Evolutionary conservation across 192 early-diverging fungal species (phyloP).

Genomic region (Umbelopsis vinacea): DNA sequence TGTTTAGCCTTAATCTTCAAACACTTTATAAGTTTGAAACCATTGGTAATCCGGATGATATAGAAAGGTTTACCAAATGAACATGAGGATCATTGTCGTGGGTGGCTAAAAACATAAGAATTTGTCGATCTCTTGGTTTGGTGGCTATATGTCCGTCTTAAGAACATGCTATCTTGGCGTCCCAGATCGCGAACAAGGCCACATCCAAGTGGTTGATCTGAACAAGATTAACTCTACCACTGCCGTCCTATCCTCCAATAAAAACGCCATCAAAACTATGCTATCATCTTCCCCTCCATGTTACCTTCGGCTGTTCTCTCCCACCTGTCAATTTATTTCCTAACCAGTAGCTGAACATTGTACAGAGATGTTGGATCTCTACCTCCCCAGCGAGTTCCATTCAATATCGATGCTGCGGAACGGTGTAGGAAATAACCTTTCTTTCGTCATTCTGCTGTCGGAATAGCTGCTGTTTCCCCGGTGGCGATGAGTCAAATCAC

Average conservation of each 20-base stretch:
- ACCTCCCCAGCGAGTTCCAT: too few relatives aligned
- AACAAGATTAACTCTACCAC: slow-evolving; percentile 51
- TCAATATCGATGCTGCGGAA: too few relatives aligned
- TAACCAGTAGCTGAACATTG: slow-evolving; percentile 5
- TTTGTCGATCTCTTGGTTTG: slow-evolving; percentile 47
- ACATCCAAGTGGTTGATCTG: slow-evolving; percentile 85
- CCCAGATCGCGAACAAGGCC: slow-evolving; percentile 80
- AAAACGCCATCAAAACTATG: slow-evolving; percentile 23
- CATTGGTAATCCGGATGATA: slow-evolving; percentile 73
- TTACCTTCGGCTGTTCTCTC: not conserved
- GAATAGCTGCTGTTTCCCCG: too few relatives aligned
- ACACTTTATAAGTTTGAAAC: slow-evolving; percentile 85
- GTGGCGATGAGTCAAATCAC: too few relatives aligned
- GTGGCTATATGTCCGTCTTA: slow-evolving; percentile 71
- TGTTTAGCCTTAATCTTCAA: slow-evolving; percentile 71
- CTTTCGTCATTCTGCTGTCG: too few relatives aligned
- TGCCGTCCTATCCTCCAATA: slow-evolving; percentile 28
- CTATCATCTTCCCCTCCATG: slow-evolving; percentile 16
- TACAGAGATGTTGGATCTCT: not conserved
- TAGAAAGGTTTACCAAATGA: slow-evolving; percentile 4
- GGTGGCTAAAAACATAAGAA: too few relatives aligned
- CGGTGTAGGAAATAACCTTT: too few relatives aligned
- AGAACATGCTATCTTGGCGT: slow-evolving; percentile 79
- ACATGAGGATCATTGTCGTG: not conserved
- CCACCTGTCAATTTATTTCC: slow-evolving; percentile 10